These are phyloP conservation scores for Bretschneidera sinensis DNA, from an alignment of 345 rosid genomes.

Conservation along the genomic window DNA sequence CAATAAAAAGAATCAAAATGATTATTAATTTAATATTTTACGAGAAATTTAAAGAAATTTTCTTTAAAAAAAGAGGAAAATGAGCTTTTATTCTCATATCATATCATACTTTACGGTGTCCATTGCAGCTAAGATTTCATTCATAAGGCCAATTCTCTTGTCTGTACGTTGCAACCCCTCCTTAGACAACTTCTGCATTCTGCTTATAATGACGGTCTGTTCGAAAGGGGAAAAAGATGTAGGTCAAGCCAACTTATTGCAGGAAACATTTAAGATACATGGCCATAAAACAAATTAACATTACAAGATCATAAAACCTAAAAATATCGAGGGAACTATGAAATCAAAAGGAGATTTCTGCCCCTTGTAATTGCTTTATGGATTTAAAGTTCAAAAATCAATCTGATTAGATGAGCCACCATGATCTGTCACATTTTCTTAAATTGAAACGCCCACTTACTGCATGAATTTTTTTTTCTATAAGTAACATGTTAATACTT, in stretches of 20 bases:
- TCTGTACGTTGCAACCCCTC: conserved; percentile 98
- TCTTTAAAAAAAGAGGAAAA: conserved; percentile 31
- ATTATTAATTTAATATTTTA: conserved; percentile 20
- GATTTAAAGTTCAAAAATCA: too few species aligned
- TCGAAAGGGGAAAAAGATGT: conserved; percentile 6
- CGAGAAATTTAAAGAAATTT: conserved; percentile 28
- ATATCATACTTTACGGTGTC: conserved; percentile 88
- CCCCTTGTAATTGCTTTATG: too few species aligned
- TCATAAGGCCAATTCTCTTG: conserved; percentile 96
- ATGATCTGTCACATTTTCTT: too few species aligned
- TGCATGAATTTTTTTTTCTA: too few species aligned
- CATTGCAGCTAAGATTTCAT: conserved; percentile 98
- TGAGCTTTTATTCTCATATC: conserved; percentile 33
- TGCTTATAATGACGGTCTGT: conserved; percentile 90
- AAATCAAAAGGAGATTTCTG: too few species aligned
- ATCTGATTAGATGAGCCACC: too few species aligned
- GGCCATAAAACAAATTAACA: too few species aligned
- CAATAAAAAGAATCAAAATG: conserved; percentile 1
- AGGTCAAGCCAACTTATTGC: conserved; percentile 39
- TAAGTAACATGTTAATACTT: too few species aligned
- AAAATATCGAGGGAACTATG: too few species aligned
- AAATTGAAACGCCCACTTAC: too few species aligned
- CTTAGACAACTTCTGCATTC: conserved; percentile 79
- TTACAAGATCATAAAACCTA: too few species aligned
- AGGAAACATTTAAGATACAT: too few species aligned